phyloP scores from a whole-genome alignment of 2,329 filamentous ascomycete genomes.

The Cladorrhinum sp. region DNA sequence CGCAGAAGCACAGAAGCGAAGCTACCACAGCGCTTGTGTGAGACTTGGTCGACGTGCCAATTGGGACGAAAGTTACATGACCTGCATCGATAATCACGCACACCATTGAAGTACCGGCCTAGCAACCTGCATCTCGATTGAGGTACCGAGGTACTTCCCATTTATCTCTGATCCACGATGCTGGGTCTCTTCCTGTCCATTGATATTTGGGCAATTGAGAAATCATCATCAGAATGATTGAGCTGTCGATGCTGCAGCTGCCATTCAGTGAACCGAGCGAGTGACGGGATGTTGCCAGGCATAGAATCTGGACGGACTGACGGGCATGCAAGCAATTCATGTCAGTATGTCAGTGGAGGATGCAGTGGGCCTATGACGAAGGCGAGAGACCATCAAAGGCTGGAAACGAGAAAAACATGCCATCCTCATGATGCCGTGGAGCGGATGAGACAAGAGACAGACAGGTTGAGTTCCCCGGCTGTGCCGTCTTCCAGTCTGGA shows the following conservation, averaged over 20 bases:
- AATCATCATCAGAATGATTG: background rate
- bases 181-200: no score
- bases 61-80: conserved; percentile 19
- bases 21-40: conserved; percentile 21
- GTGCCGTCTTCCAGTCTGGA: background rate
- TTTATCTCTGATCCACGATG: background rate
- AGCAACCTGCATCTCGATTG: background rate
- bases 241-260: conserved; percentile 13
- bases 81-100: background rate
- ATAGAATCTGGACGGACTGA: background rate
- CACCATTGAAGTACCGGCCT: conserved; percentile 11
- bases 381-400: background rate
- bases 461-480: background rate
- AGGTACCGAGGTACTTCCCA: background rate
- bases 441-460: background rate
- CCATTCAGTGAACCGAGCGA: conserved; percentile 7
- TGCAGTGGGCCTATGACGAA: conserved; percentile 5
- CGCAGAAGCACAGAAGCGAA: conserved; percentile 8
- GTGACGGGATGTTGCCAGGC: conserved; percentile 5
- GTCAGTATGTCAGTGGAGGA: conserved; percentile 2
- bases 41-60: conserved; percentile 11
- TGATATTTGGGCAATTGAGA: no score
- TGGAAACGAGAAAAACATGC: background rate
- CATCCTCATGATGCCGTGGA: conserved; percentile 3
- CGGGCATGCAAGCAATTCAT: background rate